Base-by-base conservation (phyloP, 176 grass and related monocot species). In the Lolium multiflorum region DNA sequence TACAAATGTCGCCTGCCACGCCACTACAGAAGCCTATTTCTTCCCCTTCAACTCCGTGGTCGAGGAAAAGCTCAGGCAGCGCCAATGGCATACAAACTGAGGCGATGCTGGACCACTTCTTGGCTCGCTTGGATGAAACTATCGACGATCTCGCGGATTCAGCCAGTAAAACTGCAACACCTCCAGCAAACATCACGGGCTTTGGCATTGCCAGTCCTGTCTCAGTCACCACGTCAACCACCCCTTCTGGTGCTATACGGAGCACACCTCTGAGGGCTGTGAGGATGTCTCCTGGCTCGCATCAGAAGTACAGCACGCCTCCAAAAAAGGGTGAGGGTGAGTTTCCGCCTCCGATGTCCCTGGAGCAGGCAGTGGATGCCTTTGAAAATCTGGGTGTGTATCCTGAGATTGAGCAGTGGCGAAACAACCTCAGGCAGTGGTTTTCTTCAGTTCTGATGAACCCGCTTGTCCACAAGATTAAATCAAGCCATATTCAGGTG, bases 241-340 rank as follows among this genome's bases (percentile, higher is more conserved):
- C 93, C 64, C 66, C 90, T 72, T 96, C 93, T 71, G 93, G 92
- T 91, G 81, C 93, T 83, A 69, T 84, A 86, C 92, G 91, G 67
- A 91, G 87, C 60, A 98, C 91, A 82, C 91, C 93, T 56, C 70
- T 94, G 81, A 96, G 94, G 80, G 84, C 93, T 81, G 97, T 94
- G 73, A 93, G 90, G 58, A 98, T 98, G 97, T 98, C 97, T 86
- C 94, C 97, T 89, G 87, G 90, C 20, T 96, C 93, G 46, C 89
- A 91, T 84, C 85, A 95, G 71, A 92, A 92, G 65, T 95, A 95
- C 86, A 92, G 72, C 71, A 92, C 90, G 1, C 87, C 94, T 5
- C 87, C 87, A 49, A 98, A 98, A 84, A 98, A 98, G 84, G 90
- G 94, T 57, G 97, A 98, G 77, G 94, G 90, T 61, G 97, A 98